Conservation (phyloP, 2,329 filamentous ascomycete genomes). For the Chalaropsis ovoidea region DNA sequence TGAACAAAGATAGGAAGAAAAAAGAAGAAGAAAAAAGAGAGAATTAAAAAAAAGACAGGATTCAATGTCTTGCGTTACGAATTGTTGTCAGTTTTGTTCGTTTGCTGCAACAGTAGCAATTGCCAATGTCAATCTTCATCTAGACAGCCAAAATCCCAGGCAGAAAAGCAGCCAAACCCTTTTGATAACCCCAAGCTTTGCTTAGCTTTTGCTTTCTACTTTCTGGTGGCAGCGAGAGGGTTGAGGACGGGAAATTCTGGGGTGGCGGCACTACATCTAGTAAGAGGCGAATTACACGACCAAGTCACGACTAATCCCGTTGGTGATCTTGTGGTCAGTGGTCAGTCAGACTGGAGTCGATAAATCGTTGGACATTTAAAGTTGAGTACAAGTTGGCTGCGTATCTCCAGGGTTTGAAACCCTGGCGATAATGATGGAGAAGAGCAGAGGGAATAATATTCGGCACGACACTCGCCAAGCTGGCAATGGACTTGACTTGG, state of each 20-base stretch:
- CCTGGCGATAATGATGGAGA: background rate
- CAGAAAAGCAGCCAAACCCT: background rate
- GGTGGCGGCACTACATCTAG: background rate
- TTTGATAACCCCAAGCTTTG: background rate
- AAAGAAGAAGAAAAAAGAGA: background rate
- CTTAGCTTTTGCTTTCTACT: background rate
- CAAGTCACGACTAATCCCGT: background rate
- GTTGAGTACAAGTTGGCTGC: too few species aligned
- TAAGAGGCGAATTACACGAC: background rate
- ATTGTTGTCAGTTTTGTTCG: background rate
- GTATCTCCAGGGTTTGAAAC: background rate
- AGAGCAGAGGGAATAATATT: background rate
- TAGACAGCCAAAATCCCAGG: background rate
- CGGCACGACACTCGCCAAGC: background rate
- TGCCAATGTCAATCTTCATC: slow-evolving; percentile 10
- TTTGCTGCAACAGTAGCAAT: background rate
- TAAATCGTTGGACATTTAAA: too few species aligned
- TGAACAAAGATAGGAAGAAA: background rate
- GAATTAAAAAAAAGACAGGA: background rate
- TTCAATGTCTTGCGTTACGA: background rate
- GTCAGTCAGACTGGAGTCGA: too few species aligned
- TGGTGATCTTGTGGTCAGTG: too few species aligned
- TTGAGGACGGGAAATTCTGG: background rate
- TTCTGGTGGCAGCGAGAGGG: background rate
- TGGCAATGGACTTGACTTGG: background rate